Conservation (phyloP, 2,329 filamentous ascomycete species). For the Plectosphaerella plurivora region DNA sequence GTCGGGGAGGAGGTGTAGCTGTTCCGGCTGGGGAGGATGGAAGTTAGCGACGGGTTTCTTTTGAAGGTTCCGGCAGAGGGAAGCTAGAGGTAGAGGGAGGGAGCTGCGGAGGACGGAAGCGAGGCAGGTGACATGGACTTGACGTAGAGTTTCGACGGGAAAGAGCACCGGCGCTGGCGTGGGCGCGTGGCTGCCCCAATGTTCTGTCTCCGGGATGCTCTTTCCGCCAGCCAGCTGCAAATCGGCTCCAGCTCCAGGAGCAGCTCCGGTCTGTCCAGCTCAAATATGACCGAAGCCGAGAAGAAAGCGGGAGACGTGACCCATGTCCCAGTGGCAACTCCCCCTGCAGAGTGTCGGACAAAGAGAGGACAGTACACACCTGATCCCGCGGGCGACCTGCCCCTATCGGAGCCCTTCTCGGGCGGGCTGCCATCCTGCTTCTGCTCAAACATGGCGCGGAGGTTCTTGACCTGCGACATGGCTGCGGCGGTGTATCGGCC, state of each 20-base stretch:
- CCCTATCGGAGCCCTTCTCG: slow-evolving; percentile 44
- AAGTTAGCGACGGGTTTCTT: slow-evolving; percentile 5
- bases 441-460: slow-evolving; percentile 77
- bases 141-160: not conserved
- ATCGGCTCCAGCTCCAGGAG: too few species aligned
- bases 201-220: not conserved
- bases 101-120: not conserved
- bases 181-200: not conserved
- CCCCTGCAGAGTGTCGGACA: not conserved
- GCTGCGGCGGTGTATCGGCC: slow-evolving; percentile 24
- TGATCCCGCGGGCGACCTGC: slow-evolving; percentile 58
- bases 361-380: slow-evolving; percentile 24
- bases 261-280: too few species aligned
- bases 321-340: too few species aligned
- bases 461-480: slow-evolving; percentile 68
- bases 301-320: too few species aligned
- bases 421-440: slow-evolving; percentile 62
- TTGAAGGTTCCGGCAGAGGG: not conserved
- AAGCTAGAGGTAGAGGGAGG: not conserved
- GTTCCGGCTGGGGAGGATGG: slow-evolving; percentile 7
- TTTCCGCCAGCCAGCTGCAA: not conserved
- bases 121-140: not conserved
- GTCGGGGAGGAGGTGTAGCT: slow-evolving; percentile 37
- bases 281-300: too few species aligned
- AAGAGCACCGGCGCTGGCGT: not conserved